Conservation (phyloP, 2,329 filamentous ascomycete genomes). For the Rosellinia necatrix region DNA sequence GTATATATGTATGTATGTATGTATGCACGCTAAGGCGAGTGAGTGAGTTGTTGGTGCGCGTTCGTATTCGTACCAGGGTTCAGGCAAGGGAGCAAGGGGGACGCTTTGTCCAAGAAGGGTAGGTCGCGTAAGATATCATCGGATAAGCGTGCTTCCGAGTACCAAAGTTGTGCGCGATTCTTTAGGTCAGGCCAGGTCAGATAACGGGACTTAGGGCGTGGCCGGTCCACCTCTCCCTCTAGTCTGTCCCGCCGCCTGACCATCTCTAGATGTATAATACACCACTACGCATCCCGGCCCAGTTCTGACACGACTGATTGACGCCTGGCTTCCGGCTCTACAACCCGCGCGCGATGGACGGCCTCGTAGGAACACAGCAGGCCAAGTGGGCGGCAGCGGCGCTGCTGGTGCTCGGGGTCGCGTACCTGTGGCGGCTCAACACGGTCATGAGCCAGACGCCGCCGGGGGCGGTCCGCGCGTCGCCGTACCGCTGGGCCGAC, state of each 20-base stretch:
- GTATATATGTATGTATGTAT: too few species aligned
- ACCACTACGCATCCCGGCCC: background rate
- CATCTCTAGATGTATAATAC: background rate
- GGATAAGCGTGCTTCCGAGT: conserved; percentile 14
- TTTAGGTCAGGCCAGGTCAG: too few species aligned
- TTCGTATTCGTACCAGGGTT: conserved; percentile 14
- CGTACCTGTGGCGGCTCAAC: conserved; percentile 42
- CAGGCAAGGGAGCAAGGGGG: background rate
- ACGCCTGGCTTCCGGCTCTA: background rate
- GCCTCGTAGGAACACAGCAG: conserved; percentile 16
- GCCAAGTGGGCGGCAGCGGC: conserved; percentile 23
- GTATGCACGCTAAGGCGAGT: too few species aligned
- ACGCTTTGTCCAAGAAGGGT: conserved; percentile 19
- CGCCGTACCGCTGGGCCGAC: conserved; percentile 41
- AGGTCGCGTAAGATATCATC: too few species aligned
- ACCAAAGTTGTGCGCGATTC: too few species aligned
- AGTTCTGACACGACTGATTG: too few species aligned
- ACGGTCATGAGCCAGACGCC: conserved; percentile 40
- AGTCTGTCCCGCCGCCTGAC: too few species aligned
- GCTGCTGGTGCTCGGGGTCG: conserved; percentile 27
- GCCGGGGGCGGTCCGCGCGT: conserved; percentile 33
- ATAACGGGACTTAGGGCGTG: too few species aligned
- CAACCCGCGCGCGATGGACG: conserved; percentile 18
- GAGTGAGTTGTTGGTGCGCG: too few species aligned
- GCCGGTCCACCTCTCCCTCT: too few species aligned